Evolutionary conservation across 2,329 filamentous ascomycete genomes (phyloP).

Genomic region (Sclerotinia subarctica): DNA sequence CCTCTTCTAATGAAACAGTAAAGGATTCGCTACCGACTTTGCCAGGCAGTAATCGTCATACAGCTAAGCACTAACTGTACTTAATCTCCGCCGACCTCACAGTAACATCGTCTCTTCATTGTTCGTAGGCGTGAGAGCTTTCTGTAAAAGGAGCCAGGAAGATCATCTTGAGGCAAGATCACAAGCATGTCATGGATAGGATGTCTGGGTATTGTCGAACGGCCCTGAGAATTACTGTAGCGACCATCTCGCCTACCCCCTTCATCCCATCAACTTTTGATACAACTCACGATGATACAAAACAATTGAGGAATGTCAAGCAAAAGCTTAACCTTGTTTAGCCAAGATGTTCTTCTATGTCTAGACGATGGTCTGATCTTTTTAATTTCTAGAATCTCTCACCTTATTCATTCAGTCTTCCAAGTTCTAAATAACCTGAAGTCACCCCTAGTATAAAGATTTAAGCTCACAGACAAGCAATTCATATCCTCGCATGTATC

Average conservation of each 20-base stretch:
- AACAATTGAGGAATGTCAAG: neutral
- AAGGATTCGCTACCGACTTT: neutral
- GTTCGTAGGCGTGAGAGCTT: neutral
- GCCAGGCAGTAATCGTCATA: neutral
- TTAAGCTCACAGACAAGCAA: slow-evolving; percentile 9
- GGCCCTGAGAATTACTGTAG: neutral
- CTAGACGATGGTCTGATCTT: neutral
- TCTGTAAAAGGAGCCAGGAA: slow-evolving; percentile 2
- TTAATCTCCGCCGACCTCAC: neutral
- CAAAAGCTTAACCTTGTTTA: neutral
- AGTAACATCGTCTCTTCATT: neutral
- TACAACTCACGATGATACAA: neutral
- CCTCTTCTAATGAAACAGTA: neutral
- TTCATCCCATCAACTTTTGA: slow-evolving; percentile 1
- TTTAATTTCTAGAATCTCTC: neutral
- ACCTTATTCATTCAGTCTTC: neutral
- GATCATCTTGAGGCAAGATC: neutral
- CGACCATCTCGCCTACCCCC: neutral
- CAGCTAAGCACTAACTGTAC: neutral
- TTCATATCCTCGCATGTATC: slow-evolving; percentile 6
- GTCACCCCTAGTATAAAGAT: neutral
- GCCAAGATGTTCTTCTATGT: neutral
- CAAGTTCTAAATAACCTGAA: neutral
- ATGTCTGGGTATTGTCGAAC: neutral
- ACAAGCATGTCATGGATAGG: slow-evolving; percentile 6